Percentiles rank a stretch among this genome's conserved stretches.
Evolutionary conservation across 768 basidiomycete species (phyloP).

Genomic region (Boletus speciosus): DNA sequence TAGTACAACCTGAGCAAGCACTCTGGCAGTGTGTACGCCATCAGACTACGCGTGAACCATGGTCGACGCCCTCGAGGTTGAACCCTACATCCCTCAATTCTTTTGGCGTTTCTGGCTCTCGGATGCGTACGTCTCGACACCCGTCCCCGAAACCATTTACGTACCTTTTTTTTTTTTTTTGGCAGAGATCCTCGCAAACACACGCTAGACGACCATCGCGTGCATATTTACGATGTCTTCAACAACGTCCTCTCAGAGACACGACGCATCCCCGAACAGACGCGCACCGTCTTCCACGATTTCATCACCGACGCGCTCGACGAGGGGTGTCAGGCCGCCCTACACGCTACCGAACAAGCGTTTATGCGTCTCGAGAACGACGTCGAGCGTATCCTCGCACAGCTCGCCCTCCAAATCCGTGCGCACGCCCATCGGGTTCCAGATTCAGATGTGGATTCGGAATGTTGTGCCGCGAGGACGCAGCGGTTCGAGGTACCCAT

Average conservation of each 20-base stretch:
- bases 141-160: neutral
- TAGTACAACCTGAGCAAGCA: neutral
- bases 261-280: conserved; percentile 34
- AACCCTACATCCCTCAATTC: conserved; percentile 44
- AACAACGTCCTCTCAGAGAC: conserved; percentile 48
- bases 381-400: conserved; percentile 38
- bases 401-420: conserved; percentile 33
- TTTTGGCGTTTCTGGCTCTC: conserved; percentile 51
- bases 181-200: conserved; percentile 28
- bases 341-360: conserved; percentile 41
- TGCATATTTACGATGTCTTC: conserved; percentile 54
- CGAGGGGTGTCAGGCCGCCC: conserved; percentile 33
- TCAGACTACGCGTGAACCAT: neutral
- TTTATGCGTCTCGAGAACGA: conserved; percentile 43
- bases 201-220: conserved; percentile 34
- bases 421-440: neutral
- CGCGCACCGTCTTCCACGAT: conserved; percentile 42
- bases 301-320: conserved; percentile 34
- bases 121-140: conserved; percentile 30
- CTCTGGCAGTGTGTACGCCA: neutral
- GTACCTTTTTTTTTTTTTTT: neutral
- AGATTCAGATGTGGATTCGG: neutral
- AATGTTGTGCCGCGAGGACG: neutral
- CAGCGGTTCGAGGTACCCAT: conserved; percentile 20
- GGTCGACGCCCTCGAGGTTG: conserved; percentile 17